A percentile compares a stretch with the other conserved stretches of the same genome.
Evolutionary conservation across 1,284 basidiomycete genomes (phyloP).

Genomic region (Calocybe gambosa): DNA sequence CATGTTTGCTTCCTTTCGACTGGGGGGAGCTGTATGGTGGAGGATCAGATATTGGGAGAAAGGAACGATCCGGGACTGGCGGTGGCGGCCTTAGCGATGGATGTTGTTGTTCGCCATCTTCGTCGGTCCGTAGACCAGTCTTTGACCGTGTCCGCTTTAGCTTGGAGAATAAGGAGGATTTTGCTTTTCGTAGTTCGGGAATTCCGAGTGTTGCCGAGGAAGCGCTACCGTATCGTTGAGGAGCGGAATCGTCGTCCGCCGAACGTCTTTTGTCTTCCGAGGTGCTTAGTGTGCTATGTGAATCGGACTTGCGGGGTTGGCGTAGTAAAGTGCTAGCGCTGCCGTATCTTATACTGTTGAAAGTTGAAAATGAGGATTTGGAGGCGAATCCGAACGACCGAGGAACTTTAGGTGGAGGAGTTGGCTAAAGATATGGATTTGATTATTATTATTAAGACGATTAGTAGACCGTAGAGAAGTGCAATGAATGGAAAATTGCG

Average conservation of each 20-base stretch:
- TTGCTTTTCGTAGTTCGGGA: slow-evolving; percentile 24
- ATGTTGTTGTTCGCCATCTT: slow-evolving; percentile 22
- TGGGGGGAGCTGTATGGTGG: slow-evolving; percentile 11
- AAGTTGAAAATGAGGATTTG: slow-evolving; percentile 36
- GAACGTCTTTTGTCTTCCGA: slow-evolving; percentile 26
- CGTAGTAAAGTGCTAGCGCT: slow-evolving; percentile 28
- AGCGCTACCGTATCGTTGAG: slow-evolving; percentile 23
- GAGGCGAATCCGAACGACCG: slow-evolving; percentile 28
- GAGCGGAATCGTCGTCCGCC: slow-evolving; percentile 25
- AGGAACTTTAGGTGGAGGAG: slow-evolving; percentile 28
- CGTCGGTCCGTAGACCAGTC: slow-evolving; percentile 21
- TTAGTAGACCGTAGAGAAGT: not conserved
- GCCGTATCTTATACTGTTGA: slow-evolving; percentile 26
- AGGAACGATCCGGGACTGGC: slow-evolving; percentile 19
- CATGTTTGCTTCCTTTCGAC: slow-evolving; percentile 19
- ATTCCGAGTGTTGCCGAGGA: slow-evolving; percentile 14
- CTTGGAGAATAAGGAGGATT: slow-evolving; percentile 30
- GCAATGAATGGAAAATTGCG: slow-evolving; percentile 10
- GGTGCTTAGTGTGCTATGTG: slow-evolving; percentile 30
- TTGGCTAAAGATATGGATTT: slow-evolving; percentile 22
- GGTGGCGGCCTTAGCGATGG: slow-evolving; percentile 27
- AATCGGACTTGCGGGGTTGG: slow-evolving; percentile 32
- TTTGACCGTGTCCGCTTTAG: slow-evolving; percentile 26
- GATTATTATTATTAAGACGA: not conserved
- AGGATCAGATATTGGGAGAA: slow-evolving; percentile 10